Base-by-base conservation (phyloP, 148 eudicot genomes). In the Arctostaphylos glauca region DNA sequence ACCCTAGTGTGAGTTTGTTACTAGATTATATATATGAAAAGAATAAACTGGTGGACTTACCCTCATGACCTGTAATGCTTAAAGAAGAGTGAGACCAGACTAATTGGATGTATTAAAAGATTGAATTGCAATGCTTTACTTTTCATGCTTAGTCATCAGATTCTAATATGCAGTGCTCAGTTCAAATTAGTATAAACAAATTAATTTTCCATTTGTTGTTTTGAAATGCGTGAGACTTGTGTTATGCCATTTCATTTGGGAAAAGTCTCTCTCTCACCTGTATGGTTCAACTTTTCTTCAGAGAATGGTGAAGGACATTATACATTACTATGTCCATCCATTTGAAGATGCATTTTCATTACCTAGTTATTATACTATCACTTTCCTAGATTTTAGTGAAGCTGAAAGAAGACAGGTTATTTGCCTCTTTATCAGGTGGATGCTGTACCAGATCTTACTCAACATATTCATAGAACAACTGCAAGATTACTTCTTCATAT, bases 401-500 rank as follows among this genome's bases (percentile, higher is more conserved):
- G 70, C 80, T 81, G 84, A 77, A 62, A 66, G 79, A 68, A 75
- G 47, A 76, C 21, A 44, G 12, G 13, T 58, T 64, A 82, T 88
- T 49, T 82, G 23, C 46, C 77, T 81, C 84, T 79, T 56, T 80
- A 25, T 86, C 92, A 96, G 99, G 97, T 96, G 80, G 97, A 93
- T 85, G 89, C 98, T 77, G 97, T 96, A 74, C 97, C 99, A 60
- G 98, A 94, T 81, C 98, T 96, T 79, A 81, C 82, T 23, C 89
- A 96, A 87, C 95, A 93, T 80, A 92, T 96, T 81, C 97, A 96
- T 85, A 91, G 94, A 84, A 89, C 97, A 81, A 93, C 99, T 76
- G 94, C 99, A 47, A 94, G 90, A 84, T 88, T 83, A 76, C 97
- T 94, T 85, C 99, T 96, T 81, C 95, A 96, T 87, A 93, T 96